Base-by-base conservation (phyloP, 202 grass and related monocot species). In the Brachypodium distachyon region DNA sequence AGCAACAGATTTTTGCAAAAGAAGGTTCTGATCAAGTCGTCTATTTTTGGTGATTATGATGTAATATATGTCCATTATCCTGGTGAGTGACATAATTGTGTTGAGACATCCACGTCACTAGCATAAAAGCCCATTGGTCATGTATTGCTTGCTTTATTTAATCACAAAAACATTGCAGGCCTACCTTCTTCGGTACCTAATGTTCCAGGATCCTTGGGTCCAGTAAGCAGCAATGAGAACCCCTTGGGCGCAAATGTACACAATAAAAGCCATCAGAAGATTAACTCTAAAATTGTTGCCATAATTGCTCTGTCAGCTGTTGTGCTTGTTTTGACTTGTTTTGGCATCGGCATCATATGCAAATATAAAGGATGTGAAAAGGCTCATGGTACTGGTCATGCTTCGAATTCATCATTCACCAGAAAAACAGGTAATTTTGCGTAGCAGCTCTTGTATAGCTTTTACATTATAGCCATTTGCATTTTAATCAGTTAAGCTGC, bases 1-100 rank as follows among this genome's bases (percentile, higher is more conserved):
- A 88, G 80, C 83, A 87, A 90, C 66, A 90, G 91, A 70, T 90
- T 93, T 86, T 83, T 89, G 71, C 74, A 70, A 81, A 93, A 93
- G 71, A 90, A 90, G 14, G 79, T 93, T 49, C 75, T 40, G 5
- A 85, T 93, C 83, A 93, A 90, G 9, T 53, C 81, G 21, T 88
- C 87, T 16, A 66, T 81, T 74, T 93, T 93, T 70, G 91, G 91
- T 44, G 87, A 86, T 38, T 93, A 93, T 38, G 72, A 81, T 33
- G 79, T 90, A 59, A 65, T 82, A 42, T 90, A 88, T 85, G 84
- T 93, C 70, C 78, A 80, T 70, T 93, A 93, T 78, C 87, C 91
- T 7, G 91, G 91, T 93, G 82, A 86, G 63, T 49, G 12, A 42
- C 52, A 62, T 42, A 31, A 48, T 37, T 67, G 14, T 40, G 52